Conservation (phyloP, 1,139 yeast species). For the Diutina scorzettiae region DNA sequence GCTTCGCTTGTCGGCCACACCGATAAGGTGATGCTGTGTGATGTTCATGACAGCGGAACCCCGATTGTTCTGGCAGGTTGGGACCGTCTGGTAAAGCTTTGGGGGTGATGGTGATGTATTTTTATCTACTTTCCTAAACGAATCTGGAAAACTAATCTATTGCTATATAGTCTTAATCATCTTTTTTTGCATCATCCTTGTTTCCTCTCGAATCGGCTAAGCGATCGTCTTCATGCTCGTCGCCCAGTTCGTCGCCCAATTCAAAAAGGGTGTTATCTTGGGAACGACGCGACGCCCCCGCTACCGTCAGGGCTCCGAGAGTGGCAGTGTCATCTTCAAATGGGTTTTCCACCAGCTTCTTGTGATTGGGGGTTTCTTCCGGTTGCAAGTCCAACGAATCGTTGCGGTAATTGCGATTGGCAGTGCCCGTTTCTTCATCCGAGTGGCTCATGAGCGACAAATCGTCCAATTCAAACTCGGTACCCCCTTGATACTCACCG, state of each 20-base stretch:
- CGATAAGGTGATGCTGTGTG: conserved; percentile 68
- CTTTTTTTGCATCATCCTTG: neutral
- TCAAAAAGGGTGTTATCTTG: conserved; percentile 4
- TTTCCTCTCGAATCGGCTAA: neutral
- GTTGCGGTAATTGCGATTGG: conserved; percentile 1
- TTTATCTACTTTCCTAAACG: too few relatives aligned
- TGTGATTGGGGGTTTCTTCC: neutral
- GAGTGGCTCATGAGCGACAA: conserved; percentile 46
- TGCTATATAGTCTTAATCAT: neutral
- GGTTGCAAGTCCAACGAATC: conserved; percentile 1
- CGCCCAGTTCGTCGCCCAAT: neutral
- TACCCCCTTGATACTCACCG: conserved; percentile 25
- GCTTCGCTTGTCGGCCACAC: conserved; percentile 47
- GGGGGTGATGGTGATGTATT: conserved; percentile 8
- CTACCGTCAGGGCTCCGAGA: neutral
- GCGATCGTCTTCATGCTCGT: conserved; percentile 1
- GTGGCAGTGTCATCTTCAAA: neutral
- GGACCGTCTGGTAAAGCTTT: conserved; percentile 39
- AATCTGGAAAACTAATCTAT: too few relatives aligned
- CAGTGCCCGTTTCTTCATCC: conserved; percentile 23
- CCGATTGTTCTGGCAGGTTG: conserved; percentile 61
- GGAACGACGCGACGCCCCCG: neutral
- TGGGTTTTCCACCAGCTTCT: conserved; percentile 2
- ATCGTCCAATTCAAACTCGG: conserved; percentile 68
- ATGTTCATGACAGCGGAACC: conserved; percentile 31